A percentile compares a stretch with the other conserved stretches of the same genome.
These are phyloP conservation scores for Clarkia xantiana DNA, from an alignment of 345 rosid genomes.

Conservation along the genomic window DNA sequence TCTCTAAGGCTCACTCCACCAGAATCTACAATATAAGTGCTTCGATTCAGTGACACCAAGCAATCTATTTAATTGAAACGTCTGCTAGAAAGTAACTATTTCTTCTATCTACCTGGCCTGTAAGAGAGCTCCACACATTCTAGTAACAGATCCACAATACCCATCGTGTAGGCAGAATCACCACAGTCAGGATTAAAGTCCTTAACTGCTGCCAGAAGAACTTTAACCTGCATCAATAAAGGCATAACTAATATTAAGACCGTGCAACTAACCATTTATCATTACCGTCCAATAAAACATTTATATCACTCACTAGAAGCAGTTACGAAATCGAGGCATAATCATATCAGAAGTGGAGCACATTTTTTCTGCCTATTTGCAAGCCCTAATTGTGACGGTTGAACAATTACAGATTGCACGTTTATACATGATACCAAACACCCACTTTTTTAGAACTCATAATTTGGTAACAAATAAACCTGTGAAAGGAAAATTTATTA, in stretches of 20 bases:
- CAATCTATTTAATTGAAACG: slow-evolving; percentile 2
- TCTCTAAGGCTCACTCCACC: slow-evolving; percentile 87
- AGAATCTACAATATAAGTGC: slow-evolving; percentile 53
- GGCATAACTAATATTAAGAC: slow-evolving; percentile 2
- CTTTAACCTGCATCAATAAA: slow-evolving; percentile 63
- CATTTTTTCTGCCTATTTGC: no score
- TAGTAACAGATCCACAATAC: slow-evolving; percentile 95
- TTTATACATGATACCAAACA: no score
- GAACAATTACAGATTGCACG: no score
- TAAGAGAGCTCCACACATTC: slow-evolving; percentile 95
- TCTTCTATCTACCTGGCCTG: slow-evolving; percentile 58
- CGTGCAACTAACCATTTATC: no score
- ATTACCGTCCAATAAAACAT: no score
- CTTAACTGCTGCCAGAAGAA: slow-evolving; percentile 87
- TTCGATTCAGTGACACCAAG: slow-evolving; percentile 16
- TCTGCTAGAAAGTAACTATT: slow-evolving; percentile 1
- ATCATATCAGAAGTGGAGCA: no score
- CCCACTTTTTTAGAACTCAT: no score
- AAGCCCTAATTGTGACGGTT: no score
- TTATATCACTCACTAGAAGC: no score
- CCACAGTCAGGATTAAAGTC: slow-evolving; percentile 79
- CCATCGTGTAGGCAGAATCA: slow-evolving; percentile 92
- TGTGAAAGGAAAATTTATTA: no score
- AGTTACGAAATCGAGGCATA: no score
- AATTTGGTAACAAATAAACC: no score